Base-by-base conservation (phyloP, 305 asterid species). In the Ajuga reptans region DNA sequence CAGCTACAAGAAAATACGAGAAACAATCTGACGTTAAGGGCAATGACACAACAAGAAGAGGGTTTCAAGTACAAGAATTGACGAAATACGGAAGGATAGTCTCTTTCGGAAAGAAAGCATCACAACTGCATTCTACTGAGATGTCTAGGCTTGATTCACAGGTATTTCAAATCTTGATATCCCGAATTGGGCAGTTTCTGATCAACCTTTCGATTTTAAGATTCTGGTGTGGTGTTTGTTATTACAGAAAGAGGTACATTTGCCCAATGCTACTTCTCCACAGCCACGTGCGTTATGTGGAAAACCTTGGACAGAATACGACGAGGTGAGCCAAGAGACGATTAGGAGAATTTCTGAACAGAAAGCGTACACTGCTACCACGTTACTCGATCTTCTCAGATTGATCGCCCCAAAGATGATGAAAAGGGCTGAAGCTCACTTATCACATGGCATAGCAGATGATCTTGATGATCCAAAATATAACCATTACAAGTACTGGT, bases 381-480 rank as follows among this genome's bases (percentile, higher is more conserved):
- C 90, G 21, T 33, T 86, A 47, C 58, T 86, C 41, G 92, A 89
- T 61, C 95, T 93, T 80, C 83, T 93, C 66, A 89, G 88, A 9
- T 72, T 79, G 9, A 81, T 93, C 18, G 99, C 96, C 63, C 97
- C 97, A 8, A 90, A 84, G 77, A 87, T 83, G 95, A 93, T 90
- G 99, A 82, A 49, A 62, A 85, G 97, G 21, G 90, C 92, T 3
- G 91, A 89, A 81, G 85, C 92, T 73, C 98, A 90, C 74, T 86
- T 88, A 77, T 93, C 99, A 34, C 96, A 90, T 21, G 97, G 95
- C 43, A 78, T 93, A 73, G 95, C 97, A 2, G 91, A 90, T 11
- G 53, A 89, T 76, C 86, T 93, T 37, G 86, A 83, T 8, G 95
- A 93, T 77, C 97, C 86, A 0, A 90, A 87, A 72, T 93, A 93